Conservation (phyloP, 2,329 filamentous ascomycete species). For the Exophiala xenobiotica region DNA sequence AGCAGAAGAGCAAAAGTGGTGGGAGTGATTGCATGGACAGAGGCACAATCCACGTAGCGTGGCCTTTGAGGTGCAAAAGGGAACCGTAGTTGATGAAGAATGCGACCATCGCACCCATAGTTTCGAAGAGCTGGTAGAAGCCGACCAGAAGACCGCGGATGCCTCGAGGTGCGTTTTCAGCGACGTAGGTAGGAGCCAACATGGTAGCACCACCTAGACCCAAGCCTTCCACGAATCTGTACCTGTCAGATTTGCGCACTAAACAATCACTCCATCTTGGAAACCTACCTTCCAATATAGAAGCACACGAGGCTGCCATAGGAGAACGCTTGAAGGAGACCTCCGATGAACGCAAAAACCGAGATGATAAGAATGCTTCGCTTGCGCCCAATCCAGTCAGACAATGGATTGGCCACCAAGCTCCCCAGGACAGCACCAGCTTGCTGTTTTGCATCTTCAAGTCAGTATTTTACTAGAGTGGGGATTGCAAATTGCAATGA, state of each 20-base stretch:
- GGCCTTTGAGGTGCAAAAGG: constrained; percentile 47
- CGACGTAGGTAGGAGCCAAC: constrained; percentile 61
- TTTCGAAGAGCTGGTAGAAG: constrained; percentile 61
- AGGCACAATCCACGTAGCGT: constrained; percentile 60
- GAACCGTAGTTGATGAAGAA: constrained; percentile 58
- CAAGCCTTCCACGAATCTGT: constrained; percentile 53
- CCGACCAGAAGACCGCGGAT: constrained; percentile 61
- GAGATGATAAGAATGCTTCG: constrained; percentile 57
- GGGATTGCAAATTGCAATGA: too few species aligned
- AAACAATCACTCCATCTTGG: too few species aligned
- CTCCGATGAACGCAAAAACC: constrained; percentile 59
- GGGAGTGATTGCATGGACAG: constrained; percentile 65
- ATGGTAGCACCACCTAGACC: constrained; percentile 53
- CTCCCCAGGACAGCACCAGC: constrained; percentile 67
- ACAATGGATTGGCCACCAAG: constrained; percentile 46
- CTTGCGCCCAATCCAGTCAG: constrained; percentile 55
- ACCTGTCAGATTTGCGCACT: constrained; percentile 21
- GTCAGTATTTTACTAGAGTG: too few species aligned
- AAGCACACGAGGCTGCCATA: constrained; percentile 60
- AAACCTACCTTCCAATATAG: constrained; percentile 63
- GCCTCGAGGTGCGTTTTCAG: constrained; percentile 59
- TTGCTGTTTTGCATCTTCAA: too few species aligned
- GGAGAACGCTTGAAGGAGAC: constrained; percentile 64
- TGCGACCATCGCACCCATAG: constrained; percentile 44
- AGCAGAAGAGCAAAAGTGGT: constrained; percentile 58